These are phyloP conservation scores for Trichosporon ovoides DNA, from an alignment of 1,284 basidiomycete species.

Conservation along the genomic window DNA sequence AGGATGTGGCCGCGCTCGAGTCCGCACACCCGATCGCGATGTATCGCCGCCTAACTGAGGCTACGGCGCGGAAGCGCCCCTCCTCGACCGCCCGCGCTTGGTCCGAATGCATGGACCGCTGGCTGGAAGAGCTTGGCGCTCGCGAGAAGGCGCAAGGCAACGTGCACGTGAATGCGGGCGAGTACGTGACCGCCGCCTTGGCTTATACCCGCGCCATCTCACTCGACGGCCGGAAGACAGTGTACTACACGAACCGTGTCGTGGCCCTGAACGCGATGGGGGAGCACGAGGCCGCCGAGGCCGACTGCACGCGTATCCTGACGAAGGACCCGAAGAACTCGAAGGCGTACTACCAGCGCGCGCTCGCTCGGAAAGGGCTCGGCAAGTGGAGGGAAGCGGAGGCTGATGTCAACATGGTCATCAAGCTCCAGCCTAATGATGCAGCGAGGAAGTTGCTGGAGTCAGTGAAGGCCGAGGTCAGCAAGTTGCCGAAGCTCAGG, in stretches of 20 bases:
- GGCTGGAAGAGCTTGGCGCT: slow-evolving; percentile 47
- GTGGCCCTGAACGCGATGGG: slow-evolving; percentile 46
- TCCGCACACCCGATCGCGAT: slow-evolving; percentile 45
- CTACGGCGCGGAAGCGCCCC: slow-evolving; percentile 28
- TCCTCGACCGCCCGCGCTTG: slow-evolving; percentile 30
- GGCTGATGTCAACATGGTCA: slow-evolving; percentile 36
- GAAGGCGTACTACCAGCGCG: slow-evolving; percentile 48
- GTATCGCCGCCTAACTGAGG: slow-evolving; percentile 45
- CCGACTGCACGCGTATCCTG: slow-evolving; percentile 44
- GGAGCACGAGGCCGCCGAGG: slow-evolving; percentile 40
- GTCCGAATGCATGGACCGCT: slow-evolving; percentile 48
- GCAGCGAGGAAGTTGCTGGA: slow-evolving; percentile 38
- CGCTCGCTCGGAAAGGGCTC: slow-evolving; percentile 40
- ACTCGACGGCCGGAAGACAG: slow-evolving; percentile 48
- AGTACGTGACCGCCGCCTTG: slow-evolving; percentile 35
- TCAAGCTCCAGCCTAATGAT: slow-evolving; percentile 37
- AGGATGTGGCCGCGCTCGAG: slow-evolving; percentile 41
- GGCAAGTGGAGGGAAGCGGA: slow-evolving; percentile 44
- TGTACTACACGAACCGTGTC: slow-evolving; percentile 49
- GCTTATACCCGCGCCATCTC: slow-evolving; percentile 48
- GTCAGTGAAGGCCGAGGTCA: slow-evolving; percentile 29
- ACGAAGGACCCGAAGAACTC: slow-evolving; percentile 44
- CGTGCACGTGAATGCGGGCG: slow-evolving; percentile 34
- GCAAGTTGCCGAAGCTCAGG: slow-evolving; percentile 33
- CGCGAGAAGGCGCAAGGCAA: slow-evolving; percentile 48